Evolutionary conservation across 805 yeast species (phyloP), one percentile per base, ranked within the genome.

Genomic region (Hanseniaspora jakobsenii): DNA sequence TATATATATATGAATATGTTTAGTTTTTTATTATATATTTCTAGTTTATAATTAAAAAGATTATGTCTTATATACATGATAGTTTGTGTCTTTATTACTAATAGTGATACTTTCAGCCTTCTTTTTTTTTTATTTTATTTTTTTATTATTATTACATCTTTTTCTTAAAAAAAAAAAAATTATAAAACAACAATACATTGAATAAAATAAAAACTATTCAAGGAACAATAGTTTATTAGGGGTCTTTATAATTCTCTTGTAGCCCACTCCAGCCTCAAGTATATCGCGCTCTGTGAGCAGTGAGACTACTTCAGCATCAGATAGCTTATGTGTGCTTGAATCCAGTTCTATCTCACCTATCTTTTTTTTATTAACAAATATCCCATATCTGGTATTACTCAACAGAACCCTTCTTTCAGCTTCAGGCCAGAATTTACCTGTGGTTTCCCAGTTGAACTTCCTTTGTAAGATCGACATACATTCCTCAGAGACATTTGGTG

Each of bases 401-500:
- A 75, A 62, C 30, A 63, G 69, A 22, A 54, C 55, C 2, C 58
- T 47, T 2, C 60, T 58, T 48, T 68, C 69, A 0, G 60, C 44
- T 6, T 55, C 54, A 1, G 97, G 97, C 82, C 87, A 89, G 21
- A 34, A 39, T 14, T 40, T 46, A 14, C 21, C 16, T 10, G 40
- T 22, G n/a, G 56, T 59, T 47, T 76, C 66, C 56, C 53, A 57
- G 7, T 39, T 41, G 32, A 49, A 57, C 4, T 32, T 51, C 30
- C 5, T 47, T 22, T 39, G 50, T 2, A 77, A 53, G 2, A 56
- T 51, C 48, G 79, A 84, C 77, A 89, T 78, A 19, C 82, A 69
- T 59, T 89, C 97, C 53, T 89, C 97, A 0, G 84, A 73, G 6
- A 76, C 69, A 5, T 79, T 71, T 1, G 98, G 97, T 0, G 81